Evolutionary conservation across 352 stramenopile species (phyloP), one percentile per base, ranked within the genome.

Genomic region (Pythium pyrilobum): DNA sequence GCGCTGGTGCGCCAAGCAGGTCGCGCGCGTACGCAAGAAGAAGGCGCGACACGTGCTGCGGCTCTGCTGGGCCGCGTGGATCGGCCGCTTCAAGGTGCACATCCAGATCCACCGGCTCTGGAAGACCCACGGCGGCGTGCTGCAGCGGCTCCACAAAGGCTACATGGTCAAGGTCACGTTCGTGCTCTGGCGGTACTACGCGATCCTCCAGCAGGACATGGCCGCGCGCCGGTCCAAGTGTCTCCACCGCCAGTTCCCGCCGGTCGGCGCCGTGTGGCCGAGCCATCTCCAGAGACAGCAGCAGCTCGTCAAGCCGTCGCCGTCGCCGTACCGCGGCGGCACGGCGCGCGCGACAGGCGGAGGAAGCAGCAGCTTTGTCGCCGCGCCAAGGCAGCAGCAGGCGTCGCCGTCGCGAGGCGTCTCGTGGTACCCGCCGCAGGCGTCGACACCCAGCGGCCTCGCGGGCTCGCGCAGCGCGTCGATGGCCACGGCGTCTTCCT

Each of bases 121-220:
- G 67, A 53, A 56, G 34, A 71, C 59, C 24, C 64, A 71, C 2
- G 82, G 80, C 2, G 66, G 87, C n/a, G 55, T 63, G 12, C 64
- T 92, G 13, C 77, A 71, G 27, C 53, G 41, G 6, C 55, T 71
- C 15, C 65, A 66, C 62, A 71, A 71, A 27, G 36, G 52, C 4
- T 74, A 74, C 41, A 71, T 66, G 54, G 65, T 69, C 25, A 58
- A 55, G 15, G 33, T 71, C 1, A 62, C 62, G 28, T 66, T 74
- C 33, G 15, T 66, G 15, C n/a, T 74, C 2, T 74, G 66, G 66
- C 52, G 66, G 9, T 74, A 74, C 43, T 71, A 62, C 46, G 27
- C 58, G 37, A 74, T 74, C 20, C 44, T 74, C 8, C 27, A 33
- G 16, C 45, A 59, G 15, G 66, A 74, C 49, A 57, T 66, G 25